Base-by-base conservation (phyloP, 2,329 filamentous ascomycete genomes). In the Microdochium paspali region DNA sequence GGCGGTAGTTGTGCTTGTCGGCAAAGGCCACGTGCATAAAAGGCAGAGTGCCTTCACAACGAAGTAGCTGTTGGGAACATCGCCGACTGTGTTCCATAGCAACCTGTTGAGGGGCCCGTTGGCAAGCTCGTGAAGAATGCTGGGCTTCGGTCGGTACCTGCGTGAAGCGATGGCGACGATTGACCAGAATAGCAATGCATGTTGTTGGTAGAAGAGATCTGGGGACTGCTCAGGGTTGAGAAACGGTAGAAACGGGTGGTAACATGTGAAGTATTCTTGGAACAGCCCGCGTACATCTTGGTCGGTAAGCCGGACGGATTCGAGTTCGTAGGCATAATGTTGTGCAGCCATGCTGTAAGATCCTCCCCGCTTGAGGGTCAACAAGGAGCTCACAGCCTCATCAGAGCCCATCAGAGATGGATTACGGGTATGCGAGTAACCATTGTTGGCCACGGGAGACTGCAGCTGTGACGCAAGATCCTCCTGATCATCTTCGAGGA, bases 101-200 rank as follows among this genome's bases (percentile, higher is more conserved):
- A 90, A 71, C 53, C 82, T 74, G 12, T 83, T 86, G 54, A 90
- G 66, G 24, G 80, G 80, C 0, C 79, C 79, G 23, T 68, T 69
- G 26, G 85, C 81, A 9, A 91, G 71, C 47, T 82, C 79, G 43
- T 77, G 80, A 47, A 91, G 73, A 26, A 90, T 71, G 13, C 72
- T 74, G 1, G 77, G 77, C 50, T 85, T 83, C 1, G 72, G 67
- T 39, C 73, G 71, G 59, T 84, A 90, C 32, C 86, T 82, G 46
- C 87, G 80, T 39, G 85, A 80, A 21, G 86, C 86, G 47, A 90
- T 82, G 30, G 85, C 79, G 43, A 90, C 72, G 50, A 91, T 84
- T 44, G 85, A 79, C 90, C 90, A 95, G 66, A 95, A 95, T 1
- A 95, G 76, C 13, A 95, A 72, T 3, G 83, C 82, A 45, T 89